Base-by-base conservation (phyloP, 2,329 filamentous ascomycete species). In the Zopfia rhizophila region DNA sequence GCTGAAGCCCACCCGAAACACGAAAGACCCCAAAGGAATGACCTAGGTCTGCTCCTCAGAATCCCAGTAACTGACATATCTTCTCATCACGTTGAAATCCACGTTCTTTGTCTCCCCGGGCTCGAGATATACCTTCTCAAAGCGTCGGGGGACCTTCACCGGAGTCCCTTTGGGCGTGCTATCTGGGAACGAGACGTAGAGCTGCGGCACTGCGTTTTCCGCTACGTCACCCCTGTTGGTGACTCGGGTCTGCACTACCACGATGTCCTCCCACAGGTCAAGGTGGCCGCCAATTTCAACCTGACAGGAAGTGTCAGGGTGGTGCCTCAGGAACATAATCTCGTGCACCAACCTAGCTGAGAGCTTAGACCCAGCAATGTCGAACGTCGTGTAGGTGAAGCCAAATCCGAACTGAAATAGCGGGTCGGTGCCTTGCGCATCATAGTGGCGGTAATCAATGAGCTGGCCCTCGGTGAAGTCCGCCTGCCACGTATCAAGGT, bases 121-220 rank as follows among this genome's bases (percentile, higher is more conserved):
- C 14, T 50, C 32, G 12, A 64, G 29, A 8, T 23, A 32, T 19
- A 59, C 32, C 41, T 58, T 64, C 17, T 52, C 42, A 35, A 60
- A 60, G n/a, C 55, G 55, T n/a, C 56, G 43, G 5, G 61, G 43
- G 38, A 56, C 51, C 32, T 38, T 44, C 4, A 41, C 37, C 14
- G 58, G 52, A 11, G 42, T 45, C 10, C 16, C 45, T 6, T 39
- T 25, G n/a, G n/a, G n/a, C n/a, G n/a, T n/a, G n/a, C n/a, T n/a
- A n/a, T n/a, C n/a, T n/a, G 72, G 73, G 32, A 74, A 75, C 72
- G 66, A 78, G 13, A 85, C 66, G 64, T 86, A 86, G 2, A 86
- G 71, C 68, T 86, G 83, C 2, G 80, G 72, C 1, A 85, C 79
- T 12, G 76, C 75, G 3, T 75, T n/a, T 19, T 54, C 58, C 7